Percentiles rank a stretch among this genome's conserved stretches.
These are phyloP conservation scores for Vitellaria paradoxa DNA, from an alignment of 179 eudicot species.

Conservation along the genomic window DNA sequence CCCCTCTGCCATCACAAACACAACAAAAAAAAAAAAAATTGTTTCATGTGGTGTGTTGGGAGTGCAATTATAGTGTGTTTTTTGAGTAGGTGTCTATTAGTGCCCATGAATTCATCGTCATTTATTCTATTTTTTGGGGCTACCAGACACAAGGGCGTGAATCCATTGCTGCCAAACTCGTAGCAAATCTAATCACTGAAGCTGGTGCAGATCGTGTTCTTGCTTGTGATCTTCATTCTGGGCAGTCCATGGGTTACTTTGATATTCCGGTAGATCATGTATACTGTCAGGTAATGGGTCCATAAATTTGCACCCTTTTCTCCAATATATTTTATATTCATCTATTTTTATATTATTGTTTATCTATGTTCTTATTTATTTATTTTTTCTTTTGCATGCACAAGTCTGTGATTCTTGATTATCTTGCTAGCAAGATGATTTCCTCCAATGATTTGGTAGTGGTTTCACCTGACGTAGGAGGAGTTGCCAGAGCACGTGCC, in stretches of 20 bases:
- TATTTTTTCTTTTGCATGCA: constrained; percentile 18
- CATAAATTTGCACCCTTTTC: not conserved
- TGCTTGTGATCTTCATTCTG: constrained; percentile 94
- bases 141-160: constrained; percentile 93
- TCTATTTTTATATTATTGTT: not conserved
- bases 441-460: constrained; percentile 78
- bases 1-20: no score
- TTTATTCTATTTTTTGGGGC: not conserved
- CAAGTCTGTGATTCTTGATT: constrained; percentile 91
- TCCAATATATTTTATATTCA: not conserved
- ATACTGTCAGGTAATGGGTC: constrained; percentile 64
- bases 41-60: not conserved
- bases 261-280: constrained; percentile 96
- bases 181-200: constrained; percentile 85
- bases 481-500: constrained; percentile 94
- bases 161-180: constrained; percentile 86
- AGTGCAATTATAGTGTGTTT: not conserved
- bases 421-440: constrained; percentile 86
- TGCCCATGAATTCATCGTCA: not conserved
- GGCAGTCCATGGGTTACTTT: constrained; percentile 95
- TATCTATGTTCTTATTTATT: not conserved
- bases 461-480: constrained; percentile 98
- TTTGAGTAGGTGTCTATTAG: not conserved
- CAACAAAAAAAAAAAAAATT: not conserved
- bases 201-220: constrained; percentile 94